These are phyloP conservation scores for Phylloporus sp. DNA, from an alignment of 768 basidiomycete species.

Conservation along the genomic window DNA sequence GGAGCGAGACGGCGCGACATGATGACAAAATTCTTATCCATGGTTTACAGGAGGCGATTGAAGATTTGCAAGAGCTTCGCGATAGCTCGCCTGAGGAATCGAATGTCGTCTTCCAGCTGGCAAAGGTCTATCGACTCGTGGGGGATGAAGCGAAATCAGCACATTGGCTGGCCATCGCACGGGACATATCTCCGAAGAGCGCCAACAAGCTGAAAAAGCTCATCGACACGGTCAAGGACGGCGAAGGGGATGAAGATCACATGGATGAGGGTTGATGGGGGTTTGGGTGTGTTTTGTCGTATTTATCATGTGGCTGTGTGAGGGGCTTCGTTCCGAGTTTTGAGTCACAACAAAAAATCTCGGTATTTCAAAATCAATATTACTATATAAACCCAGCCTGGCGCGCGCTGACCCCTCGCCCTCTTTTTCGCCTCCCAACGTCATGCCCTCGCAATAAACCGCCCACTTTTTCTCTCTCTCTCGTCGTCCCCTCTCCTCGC, in stretches of 20 bases:
- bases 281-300: constrained; percentile 17
- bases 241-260: constrained; percentile 47
- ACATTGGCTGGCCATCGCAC: constrained; percentile 80
- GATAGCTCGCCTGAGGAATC: constrained; percentile 90
- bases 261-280: constrained; percentile 79
- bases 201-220: constrained; percentile 77
- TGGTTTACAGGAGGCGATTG: constrained; percentile 61
- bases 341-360: constrained; percentile 32
- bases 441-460: constrained; percentile 35
- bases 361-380: constrained; percentile 27
- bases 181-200: constrained; percentile 92
- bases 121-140: constrained; percentile 80
- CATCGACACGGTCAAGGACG: constrained; percentile 65
- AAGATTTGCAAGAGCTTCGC: constrained; percentile 75
- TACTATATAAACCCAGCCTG: constrained; percentile 43
- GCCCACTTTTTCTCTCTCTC: constrained; percentile 10
- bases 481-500: constrained; percentile 14
- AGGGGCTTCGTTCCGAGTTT: constrained; percentile 31
- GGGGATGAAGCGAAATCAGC: constrained; percentile 78
- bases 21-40: constrained; percentile 21
- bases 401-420: constrained; percentile 20
- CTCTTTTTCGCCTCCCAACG: constrained; percentile 26
- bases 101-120: constrained; percentile 94
- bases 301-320: constrained; percentile 23
- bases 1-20: constrained; percentile 22